A percentile compares a stretch with the other conserved stretches of the same genome.
phyloP scores from a whole-genome alignment of 2,329 filamentous ascomycete species.

The Botrytis pseudocinerea region DNA sequence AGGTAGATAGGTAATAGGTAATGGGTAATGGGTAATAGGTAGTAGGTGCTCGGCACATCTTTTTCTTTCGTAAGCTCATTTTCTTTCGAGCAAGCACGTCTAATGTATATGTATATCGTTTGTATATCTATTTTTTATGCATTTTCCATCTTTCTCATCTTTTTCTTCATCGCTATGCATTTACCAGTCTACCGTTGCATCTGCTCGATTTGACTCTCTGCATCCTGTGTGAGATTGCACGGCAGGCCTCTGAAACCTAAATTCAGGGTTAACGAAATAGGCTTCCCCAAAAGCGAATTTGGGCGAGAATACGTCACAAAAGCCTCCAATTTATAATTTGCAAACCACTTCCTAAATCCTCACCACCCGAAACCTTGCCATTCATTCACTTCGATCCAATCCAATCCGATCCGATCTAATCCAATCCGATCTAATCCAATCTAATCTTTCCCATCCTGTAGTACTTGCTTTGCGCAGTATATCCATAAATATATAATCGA shows the following conservation, averaged over 20 bases:
- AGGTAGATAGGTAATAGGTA: background rate
- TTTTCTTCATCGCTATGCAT: too few relatives aligned
- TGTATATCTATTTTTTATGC: too few relatives aligned
- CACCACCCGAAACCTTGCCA: background rate
- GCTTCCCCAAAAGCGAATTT: background rate
- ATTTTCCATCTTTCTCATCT: too few relatives aligned
- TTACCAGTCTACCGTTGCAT: background rate
- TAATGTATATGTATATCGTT: too few relatives aligned
- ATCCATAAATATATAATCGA: background rate
- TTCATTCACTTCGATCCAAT: background rate
- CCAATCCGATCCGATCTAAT: background rate
- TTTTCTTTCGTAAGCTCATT: background rate
- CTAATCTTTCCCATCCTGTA: background rate
- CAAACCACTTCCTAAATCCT: background rate
- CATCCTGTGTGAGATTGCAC: background rate
- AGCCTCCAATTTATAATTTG: background rate
- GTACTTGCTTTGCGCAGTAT: background rate
- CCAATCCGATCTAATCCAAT: background rate
- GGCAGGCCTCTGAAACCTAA: background rate
- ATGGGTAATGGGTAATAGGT: too few relatives aligned
- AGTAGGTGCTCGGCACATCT: background rate
- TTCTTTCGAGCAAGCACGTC: background rate
- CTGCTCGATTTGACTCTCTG: background rate
- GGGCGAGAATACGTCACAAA: slow-evolving; percentile 2
- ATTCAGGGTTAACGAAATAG: slow-evolving; percentile 1